phyloP scores from a whole-genome alignment of 2,329 filamentous ascomycete species.

The Neurospora sp. region DNA sequence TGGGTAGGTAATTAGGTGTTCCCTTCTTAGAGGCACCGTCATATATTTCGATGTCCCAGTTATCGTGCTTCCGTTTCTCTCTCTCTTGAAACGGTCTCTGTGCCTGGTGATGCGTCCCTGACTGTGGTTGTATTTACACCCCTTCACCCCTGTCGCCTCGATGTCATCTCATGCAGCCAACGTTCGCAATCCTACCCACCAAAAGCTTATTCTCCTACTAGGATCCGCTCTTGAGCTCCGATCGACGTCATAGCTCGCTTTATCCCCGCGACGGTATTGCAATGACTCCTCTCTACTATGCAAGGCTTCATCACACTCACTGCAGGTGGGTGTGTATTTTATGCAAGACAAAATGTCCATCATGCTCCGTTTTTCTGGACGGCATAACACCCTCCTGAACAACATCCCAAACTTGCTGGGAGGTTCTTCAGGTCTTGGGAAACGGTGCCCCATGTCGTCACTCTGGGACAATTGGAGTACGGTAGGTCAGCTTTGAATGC shows the following conservation, averaged over 20 bases:
- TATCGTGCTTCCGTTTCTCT: not conserved
- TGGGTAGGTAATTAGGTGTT: not conserved
- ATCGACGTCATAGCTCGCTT: not conserved
- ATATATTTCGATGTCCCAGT: conserved; percentile 8
- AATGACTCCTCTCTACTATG: not conserved
- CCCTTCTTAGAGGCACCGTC: conserved; percentile 4
- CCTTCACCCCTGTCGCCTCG: not conserved
- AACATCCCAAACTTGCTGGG: not conserved
- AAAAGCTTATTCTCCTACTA: not conserved
- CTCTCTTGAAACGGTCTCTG: not conserved
- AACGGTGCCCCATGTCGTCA: conserved; percentile 12
- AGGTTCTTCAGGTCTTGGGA: not conserved
- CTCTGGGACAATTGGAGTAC: not conserved
- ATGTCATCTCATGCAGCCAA: conserved; percentile 7
- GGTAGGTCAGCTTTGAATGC: not conserved
- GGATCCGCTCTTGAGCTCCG: not conserved
- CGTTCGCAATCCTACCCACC: not conserved
- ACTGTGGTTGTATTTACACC: not conserved
- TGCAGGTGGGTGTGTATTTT: not conserved
- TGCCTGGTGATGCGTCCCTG: conserved; percentile 1
- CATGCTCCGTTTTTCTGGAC: not conserved
- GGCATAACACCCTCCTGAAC: not conserved
- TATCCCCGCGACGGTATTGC: not conserved
- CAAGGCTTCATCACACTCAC: not conserved
- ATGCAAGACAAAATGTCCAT: not conserved